Conservation (phyloP, 306 rosid species). For the Medicago arabica region DNA sequence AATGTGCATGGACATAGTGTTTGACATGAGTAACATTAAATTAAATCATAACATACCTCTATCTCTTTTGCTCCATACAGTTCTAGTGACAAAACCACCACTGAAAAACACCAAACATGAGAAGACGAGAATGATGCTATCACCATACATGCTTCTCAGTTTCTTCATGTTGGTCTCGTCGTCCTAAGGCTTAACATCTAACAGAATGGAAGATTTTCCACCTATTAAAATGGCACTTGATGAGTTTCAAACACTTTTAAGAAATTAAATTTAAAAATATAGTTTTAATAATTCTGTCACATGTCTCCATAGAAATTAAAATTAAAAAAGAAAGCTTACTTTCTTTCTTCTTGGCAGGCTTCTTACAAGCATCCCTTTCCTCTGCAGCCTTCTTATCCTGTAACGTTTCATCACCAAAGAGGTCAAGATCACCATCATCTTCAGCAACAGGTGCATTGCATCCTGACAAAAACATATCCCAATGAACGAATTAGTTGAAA, state of each 20-base stretch:
- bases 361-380: slow-evolving; percentile 80
- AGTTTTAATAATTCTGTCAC: not conserved
- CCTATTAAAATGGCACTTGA: slow-evolving; percentile 49
- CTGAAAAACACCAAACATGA: not conserved
- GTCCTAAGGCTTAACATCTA: slow-evolving; percentile 97
- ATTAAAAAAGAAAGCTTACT: slow-evolving; percentile 50
- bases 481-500: too few species aligned
- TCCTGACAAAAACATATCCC: too few species aligned
- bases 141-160: too few species aligned
- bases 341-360: slow-evolving; percentile 88
- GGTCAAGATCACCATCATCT: too few species aligned
- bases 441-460: too few species aligned
- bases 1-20: slow-evolving; percentile 22
- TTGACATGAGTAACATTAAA: slow-evolving; percentile 21
- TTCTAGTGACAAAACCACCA: slow-evolving; percentile 45
- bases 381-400: slow-evolving; percentile 43
- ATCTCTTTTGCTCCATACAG: slow-evolving; percentile 38
- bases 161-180: slow-evolving; percentile 97
- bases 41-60: slow-evolving; percentile 22
- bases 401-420: too few species aligned
- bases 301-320: not conserved
- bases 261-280: not conserved
- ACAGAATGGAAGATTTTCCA: slow-evolving; percentile 84
- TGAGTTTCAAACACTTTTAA: slow-evolving; percentile 17
- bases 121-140: too few species aligned